phyloP scores from a whole-genome alignment of 345 rosid species.

The Eucalyptus camaldulensis region DNA sequence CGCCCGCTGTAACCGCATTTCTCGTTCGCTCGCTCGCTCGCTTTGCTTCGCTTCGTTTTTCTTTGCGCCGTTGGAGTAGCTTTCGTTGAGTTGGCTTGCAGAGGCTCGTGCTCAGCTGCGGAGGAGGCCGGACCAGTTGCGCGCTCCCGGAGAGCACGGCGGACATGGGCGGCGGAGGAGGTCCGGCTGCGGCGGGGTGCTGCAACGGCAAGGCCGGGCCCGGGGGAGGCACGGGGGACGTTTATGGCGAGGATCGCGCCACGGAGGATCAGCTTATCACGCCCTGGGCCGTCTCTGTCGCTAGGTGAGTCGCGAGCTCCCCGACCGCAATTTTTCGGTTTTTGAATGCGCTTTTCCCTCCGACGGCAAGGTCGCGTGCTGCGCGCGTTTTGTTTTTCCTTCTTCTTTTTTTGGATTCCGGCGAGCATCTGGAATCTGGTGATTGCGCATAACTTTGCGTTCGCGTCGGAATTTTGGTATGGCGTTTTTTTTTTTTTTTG shows the following conservation, averaged over 20 bases:
- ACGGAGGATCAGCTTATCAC: constrained; percentile 81
- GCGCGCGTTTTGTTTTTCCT: background rate
- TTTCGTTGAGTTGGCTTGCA: background rate
- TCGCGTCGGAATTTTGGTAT: background rate
- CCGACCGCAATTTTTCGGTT: background rate
- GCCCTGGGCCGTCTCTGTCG: constrained; percentile 84
- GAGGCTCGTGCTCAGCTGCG: background rate
- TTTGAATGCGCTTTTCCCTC: background rate
- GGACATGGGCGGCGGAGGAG: background rate
- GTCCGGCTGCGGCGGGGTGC: background rate
- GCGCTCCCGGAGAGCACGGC: background rate
- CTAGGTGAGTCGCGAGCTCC: constrained; percentile 38
- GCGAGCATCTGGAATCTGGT: background rate
- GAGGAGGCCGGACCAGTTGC: background rate
- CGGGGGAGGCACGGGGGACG: constrained; percentile 24
- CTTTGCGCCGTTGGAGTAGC: background rate
- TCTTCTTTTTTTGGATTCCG: background rate
- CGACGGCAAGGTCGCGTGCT: background rate
- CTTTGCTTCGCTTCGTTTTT: background rate
- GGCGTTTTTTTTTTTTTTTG: background rate
- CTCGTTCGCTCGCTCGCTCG: background rate
- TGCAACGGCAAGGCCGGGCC: background rate
- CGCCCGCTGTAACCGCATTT: background rate
- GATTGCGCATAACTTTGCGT: background rate
- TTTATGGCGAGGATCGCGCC: constrained; percentile 75